A percentile compares a stretch with the other conserved stretches of the same genome.
Evolutionary conservation across 805 yeast genomes (phyloP).

Genomic region (Candida gorgasii): DNA sequence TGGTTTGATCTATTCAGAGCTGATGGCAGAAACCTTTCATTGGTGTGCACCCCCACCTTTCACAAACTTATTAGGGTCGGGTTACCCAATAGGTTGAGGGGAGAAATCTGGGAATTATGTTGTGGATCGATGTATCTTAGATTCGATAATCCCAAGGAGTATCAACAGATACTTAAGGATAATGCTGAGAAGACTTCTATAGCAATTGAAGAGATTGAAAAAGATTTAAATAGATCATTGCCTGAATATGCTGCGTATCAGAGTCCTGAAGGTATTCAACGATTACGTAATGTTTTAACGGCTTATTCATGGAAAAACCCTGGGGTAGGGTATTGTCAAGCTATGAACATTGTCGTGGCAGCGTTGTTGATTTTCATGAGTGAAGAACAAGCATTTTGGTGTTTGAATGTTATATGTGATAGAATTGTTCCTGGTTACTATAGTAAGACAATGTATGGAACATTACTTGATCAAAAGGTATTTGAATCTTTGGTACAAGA

Average conservation of each 20-base stretch:
- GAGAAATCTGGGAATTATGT: conserved; percentile 94
- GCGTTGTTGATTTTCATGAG: conserved; percentile 80
- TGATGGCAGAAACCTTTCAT: conserved; percentile 81
- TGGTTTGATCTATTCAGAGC: conserved; percentile 91
- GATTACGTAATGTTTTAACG: conserved; percentile 83
- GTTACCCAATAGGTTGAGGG: conserved; percentile 89
- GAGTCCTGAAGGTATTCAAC: conserved; percentile 75
- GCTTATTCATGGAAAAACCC: conserved; percentile 98
- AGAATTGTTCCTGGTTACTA: conserved; percentile 91
- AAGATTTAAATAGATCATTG: conserved; percentile 88
- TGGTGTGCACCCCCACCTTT: conserved; percentile 73
- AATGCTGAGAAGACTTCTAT: conserved; percentile 66
- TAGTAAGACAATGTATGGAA: conserved; percentile 97
- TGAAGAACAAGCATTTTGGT: conserved; percentile 98
- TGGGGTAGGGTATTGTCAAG: conserved; percentile 97
- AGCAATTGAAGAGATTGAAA: conserved; percentile 95
- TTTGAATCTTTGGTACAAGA: conserved; percentile 87
- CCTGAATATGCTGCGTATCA: conserved; percentile 98
- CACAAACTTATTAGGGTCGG: conserved; percentile 87
- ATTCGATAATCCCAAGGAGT: conserved; percentile 60
- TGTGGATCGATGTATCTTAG: conserved; percentile 83
- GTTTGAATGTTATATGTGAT: conserved; percentile 77
- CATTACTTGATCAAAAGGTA: conserved; percentile 88
- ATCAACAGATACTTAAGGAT: conserved; percentile 56
- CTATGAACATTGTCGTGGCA: conserved; percentile 93